Evolutionary conservation across 164 flowering plant genomes (phyloP).

Genomic region (Santalum album): DNA sequence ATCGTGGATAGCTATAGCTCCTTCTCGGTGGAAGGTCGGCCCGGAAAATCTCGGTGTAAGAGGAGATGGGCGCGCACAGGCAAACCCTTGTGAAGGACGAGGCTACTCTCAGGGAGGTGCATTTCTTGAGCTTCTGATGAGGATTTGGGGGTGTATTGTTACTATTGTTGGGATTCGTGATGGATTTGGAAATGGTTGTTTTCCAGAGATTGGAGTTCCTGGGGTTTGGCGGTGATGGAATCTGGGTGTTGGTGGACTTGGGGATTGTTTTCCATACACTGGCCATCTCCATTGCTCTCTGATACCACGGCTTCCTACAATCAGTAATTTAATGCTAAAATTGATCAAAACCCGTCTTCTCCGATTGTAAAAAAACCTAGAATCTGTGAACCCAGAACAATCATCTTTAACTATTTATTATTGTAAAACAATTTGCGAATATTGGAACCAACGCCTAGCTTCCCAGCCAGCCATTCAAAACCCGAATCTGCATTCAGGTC

Average conservation of each 20-base stretch:
- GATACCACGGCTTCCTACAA: conserved; percentile 81
- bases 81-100: conserved; percentile 77
- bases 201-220: conserved; percentile 17
- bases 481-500: too few relatives aligned
- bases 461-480: too few relatives aligned
- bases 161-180: conserved; percentile 3
- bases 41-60: conserved; percentile 70
- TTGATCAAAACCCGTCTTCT: neutral
- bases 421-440: too few relatives aligned
- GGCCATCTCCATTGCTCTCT: conserved; percentile 73
- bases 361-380: too few relatives aligned
- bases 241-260: conserved; percentile 26
- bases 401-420: too few relatives aligned
- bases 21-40: conserved; percentile 65
- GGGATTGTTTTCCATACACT: conserved; percentile 19
- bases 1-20: conserved; percentile 65
- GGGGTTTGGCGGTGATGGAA: neutral
- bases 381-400: too few relatives aligned
- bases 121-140: conserved; percentile 46
- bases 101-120: conserved; percentile 70
- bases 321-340: conserved; percentile 3
- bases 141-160: conserved; percentile 5
- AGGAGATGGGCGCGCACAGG: conserved; percentile 81
- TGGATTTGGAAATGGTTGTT: conserved; percentile 10
- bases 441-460: too few relatives aligned